phyloP scores from a whole-genome alignment of 2,329 filamentous ascomycete genomes.

The Kalmusia sp. region DNA sequence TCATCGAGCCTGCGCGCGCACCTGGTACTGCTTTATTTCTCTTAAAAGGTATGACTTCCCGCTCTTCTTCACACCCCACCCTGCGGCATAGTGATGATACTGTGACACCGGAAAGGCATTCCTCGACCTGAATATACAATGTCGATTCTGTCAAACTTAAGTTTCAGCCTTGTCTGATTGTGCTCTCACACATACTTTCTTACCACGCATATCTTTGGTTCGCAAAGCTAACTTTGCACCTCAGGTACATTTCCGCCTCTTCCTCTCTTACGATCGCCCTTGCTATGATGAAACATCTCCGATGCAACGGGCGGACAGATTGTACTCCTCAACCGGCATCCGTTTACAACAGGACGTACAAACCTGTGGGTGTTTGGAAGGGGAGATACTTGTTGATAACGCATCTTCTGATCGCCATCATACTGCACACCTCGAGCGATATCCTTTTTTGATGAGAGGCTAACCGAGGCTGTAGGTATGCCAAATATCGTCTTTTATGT shows the following conservation, averaged over 20 bases:
- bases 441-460: constrained; percentile 7
- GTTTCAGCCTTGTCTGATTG: constrained; percentile 75
- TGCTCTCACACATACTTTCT: constrained; percentile 24
- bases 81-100: constrained; percentile 63
- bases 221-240: constrained; percentile 33
- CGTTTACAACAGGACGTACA: constrained; percentile 66
- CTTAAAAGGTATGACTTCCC: constrained; percentile 51
- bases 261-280: constrained; percentile 24
- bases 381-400: constrained; percentile 71
- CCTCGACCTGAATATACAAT: constrained; percentile 70
- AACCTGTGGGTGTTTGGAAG: constrained; percentile 64
- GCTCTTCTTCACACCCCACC: constrained; percentile 13
- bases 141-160: constrained; percentile 69
- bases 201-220: constrained; percentile 18
- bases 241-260: constrained; percentile 40
- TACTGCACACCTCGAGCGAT: constrained; percentile 10
- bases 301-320: constrained; percentile 76
- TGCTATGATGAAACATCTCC: constrained; percentile 65
- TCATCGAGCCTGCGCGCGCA: not conserved
- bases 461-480: constrained; percentile 34
- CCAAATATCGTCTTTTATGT: constrained; percentile 33
- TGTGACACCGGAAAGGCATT: constrained; percentile 71
- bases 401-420: constrained; percentile 66
- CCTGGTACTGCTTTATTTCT: not conserved
- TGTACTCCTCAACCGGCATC: constrained; percentile 59